phyloP scores from a whole-genome alignment of 345 rosid genomes.

The Pugionium dolabratum region DNA sequence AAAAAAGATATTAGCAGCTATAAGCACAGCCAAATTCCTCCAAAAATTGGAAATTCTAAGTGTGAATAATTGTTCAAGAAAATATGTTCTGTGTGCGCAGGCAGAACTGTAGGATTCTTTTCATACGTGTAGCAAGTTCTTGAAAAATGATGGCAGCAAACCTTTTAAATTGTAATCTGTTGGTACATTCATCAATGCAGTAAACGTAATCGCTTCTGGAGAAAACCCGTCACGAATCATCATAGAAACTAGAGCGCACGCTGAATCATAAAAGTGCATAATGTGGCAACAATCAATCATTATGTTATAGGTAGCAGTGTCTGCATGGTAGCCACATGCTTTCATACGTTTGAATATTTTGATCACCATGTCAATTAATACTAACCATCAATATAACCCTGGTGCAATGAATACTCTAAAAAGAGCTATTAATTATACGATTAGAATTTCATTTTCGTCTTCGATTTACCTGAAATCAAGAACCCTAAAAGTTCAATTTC shows the following conservation, averaged over 20 bases:
- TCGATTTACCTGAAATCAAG: not conserved
- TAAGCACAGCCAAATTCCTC: conserved; percentile 5
- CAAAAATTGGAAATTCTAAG: not conserved
- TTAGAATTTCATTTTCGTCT: conserved; percentile 26
- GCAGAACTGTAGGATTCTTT: not conserved
- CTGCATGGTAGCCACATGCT: conserved; percentile 44
- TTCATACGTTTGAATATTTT: conserved; percentile 61
- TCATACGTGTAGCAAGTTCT: conserved; percentile 7
- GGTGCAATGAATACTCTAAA: conserved; percentile 18
- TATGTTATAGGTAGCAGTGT: conserved; percentile 58
- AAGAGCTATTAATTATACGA: conserved; percentile 19
- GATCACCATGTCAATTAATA: conserved; percentile 45
- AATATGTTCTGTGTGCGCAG: not conserved
- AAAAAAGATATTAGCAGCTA: not conserved
- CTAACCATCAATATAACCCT: conserved; percentile 18
- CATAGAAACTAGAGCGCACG: conserved; percentile 64
- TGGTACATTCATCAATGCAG: conserved; percentile 64
- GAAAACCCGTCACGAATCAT: conserved; percentile 75
- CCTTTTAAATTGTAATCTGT: not conserved
- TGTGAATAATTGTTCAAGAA: conserved; percentile 2
- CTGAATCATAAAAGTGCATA: conserved; percentile 53
- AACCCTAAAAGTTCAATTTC: not conserved
- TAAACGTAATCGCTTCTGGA: conserved; percentile 50
- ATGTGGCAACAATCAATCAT: conserved; percentile 77
- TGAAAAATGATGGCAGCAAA: not conserved